Base-by-base conservation (phyloP, 768 basidiomycete genomes). In the Rhizopogon vinicolor region DNA sequence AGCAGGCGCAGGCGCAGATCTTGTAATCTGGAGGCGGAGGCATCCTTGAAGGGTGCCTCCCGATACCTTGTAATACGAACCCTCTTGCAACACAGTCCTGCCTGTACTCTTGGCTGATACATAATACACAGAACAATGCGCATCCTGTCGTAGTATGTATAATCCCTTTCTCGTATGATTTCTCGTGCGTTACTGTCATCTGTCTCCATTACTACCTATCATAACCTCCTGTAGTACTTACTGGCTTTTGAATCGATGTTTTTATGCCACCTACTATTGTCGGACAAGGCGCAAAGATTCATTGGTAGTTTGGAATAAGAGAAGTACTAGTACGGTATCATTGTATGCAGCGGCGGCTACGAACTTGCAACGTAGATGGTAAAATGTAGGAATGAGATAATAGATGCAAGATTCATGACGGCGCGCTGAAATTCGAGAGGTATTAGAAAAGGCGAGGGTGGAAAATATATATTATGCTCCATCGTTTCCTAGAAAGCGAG, bases 1-100 rank as follows among this genome's bases (percentile, higher is more conserved):
- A 84, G 58, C 77, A 85, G 72, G 78, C 79, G 37, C 73, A 74
- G 66, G 75, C 77, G 37, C 79, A 84, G 64, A 53, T 75, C 49
- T 54, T 60, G 22, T 58, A 40, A 37, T 53, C 25, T 5, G 65
- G 19, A 31, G 35, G 13, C n/a, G 52, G 53, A 35, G 39, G 53
- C 35, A 41, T 18, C 25, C 41, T 18, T 25, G 14, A 5, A 12
- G 19, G n/a, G 28, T 41, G 54, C 22, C 28, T 37, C 19, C 52
- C 44, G 28, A 53, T 18, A 53, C 52, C 42, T 53, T 51, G 52
- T 53, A 49, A 49, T 49, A 49, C 10, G 8, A 37, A 35, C 31
- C 41, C 42, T 28, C 52, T 53, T 51, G 12, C 31, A 37, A 49
- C 48, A 37, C 46, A 37, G 48, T 35, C 35, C 22, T 7, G 39